These are phyloP conservation scores for Penicillium verrucosum DNA, from an alignment of 2,329 filamentous ascomycete species.

Conservation along the genomic window DNA sequence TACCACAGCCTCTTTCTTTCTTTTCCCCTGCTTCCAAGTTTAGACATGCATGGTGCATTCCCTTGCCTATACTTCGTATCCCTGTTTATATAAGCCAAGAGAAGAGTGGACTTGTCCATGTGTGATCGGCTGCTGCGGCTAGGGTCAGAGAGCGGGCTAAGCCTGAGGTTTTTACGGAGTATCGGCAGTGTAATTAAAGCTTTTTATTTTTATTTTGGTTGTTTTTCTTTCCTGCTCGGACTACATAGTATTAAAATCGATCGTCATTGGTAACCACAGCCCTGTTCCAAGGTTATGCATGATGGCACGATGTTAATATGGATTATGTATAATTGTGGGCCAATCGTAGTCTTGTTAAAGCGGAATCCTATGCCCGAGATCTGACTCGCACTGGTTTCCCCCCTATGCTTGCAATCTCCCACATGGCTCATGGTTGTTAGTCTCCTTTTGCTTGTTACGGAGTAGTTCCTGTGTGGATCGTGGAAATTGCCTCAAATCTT, in stretches of 20 bases:
- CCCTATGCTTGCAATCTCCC: background rate
- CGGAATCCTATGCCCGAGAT: background rate
- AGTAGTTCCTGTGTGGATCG: background rate
- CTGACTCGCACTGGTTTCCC: background rate
- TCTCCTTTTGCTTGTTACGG: background rate
- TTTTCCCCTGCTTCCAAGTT: slow-evolving; percentile 1
- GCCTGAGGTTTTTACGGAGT: background rate
- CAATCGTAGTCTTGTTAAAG: background rate
- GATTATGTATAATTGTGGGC: background rate
- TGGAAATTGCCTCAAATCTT: background rate
- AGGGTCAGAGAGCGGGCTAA: background rate
- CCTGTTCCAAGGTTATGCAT: background rate
- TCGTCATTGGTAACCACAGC: background rate
- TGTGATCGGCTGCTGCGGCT: slow-evolving; percentile 7
- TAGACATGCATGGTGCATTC: slow-evolving; percentile 1
- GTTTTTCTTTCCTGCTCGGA: background rate
- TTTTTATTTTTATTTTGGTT: background rate
- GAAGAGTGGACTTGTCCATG: background rate
- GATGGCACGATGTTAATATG: background rate
- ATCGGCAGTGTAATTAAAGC: background rate
- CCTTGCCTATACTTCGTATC: background rate
- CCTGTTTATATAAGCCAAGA: background rate
- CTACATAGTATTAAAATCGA: background rate
- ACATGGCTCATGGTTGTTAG: background rate
- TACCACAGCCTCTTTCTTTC: background rate